phyloP scores from a whole-genome alignment of 106 monocot genomes.

The Phalaenopsis equestris region DNA sequence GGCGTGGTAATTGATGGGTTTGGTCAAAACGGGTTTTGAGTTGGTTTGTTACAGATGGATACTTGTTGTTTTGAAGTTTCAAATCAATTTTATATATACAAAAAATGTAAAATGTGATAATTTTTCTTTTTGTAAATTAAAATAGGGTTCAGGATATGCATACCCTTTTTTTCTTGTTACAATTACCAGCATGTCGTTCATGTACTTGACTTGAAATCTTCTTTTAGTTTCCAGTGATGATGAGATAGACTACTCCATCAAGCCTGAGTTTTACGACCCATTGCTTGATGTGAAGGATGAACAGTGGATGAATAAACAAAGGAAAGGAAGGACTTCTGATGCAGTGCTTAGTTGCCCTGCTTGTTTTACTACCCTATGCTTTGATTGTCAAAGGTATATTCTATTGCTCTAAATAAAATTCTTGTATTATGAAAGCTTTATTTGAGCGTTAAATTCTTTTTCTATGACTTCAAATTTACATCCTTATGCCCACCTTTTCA shows the following conservation, averaged over 20 bases:
- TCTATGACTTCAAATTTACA: neutral
- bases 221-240: constrained; percentile 85
- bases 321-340: constrained; percentile 66
- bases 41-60: too few species aligned
- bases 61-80: neutral
- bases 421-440: neutral
- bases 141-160: neutral
- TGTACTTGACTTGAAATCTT: constrained; percentile 5
- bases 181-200: neutral
- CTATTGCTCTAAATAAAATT: constrained; percentile 3
- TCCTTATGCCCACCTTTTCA: neutral
- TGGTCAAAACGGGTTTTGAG: too few species aligned
- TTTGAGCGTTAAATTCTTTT: neutral
- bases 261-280: constrained; percentile 87
- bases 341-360: constrained; percentile 91
- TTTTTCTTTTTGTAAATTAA: neutral
- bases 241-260: constrained; percentile 83
- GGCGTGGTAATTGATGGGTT: too few species aligned
- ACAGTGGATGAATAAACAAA: constrained; percentile 63
- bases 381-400: constrained; percentile 91
- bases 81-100: neutral
- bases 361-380: constrained; percentile 93
- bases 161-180: neutral
- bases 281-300: constrained; percentile 79
- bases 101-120: neutral